A percentile compares a stretch with the other conserved stretches of the same genome.
Evolutionary conservation across 75 land plant species (phyloP).

Genomic region (Pinus tabuliformis): DNA sequence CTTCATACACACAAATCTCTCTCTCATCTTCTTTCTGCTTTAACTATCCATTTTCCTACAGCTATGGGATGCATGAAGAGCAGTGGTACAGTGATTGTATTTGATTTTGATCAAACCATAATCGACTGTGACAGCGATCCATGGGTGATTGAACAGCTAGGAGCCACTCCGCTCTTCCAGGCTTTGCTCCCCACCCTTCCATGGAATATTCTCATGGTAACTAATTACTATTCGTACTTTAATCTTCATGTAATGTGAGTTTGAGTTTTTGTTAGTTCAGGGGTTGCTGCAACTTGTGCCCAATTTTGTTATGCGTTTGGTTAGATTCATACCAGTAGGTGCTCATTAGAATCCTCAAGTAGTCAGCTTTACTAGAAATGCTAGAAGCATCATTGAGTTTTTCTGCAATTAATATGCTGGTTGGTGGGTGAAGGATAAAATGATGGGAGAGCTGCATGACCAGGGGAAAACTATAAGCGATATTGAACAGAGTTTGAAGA

Average conservation of each 20-base stretch:
- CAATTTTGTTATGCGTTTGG: no score
- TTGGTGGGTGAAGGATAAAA: not conserved
- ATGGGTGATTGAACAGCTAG: slow-evolving; percentile 74
- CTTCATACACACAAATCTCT: no score
- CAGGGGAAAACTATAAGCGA: slow-evolving; percentile 66
- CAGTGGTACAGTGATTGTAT: slow-evolving; percentile 31
- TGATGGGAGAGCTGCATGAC: slow-evolving; percentile 74
- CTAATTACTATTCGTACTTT: not conserved
- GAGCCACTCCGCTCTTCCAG: slow-evolving; percentile 53
- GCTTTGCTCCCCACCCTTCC: slow-evolving; percentile 57
- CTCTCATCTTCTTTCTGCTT: no score
- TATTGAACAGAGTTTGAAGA: slow-evolving; percentile 47
- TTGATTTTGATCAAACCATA: slow-evolving; percentile 88
- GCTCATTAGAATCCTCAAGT: no score
- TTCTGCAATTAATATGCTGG: not conserved
- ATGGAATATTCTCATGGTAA: slow-evolving; percentile 77
- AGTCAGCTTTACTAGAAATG: no score
- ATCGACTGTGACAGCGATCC: slow-evolving; percentile 81
- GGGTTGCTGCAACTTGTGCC: no score
- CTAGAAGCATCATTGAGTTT: no score
- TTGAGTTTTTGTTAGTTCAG: not conserved
- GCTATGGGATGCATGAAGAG: not conserved
- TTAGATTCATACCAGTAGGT: no score
- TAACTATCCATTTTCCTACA: rapidly evolving
- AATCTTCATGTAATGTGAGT: not conserved